Percentiles rank a stretch among this genome's conserved stretches.
These are phyloP conservation scores for Betula pendula DNA, from an alignment of 306 rosid species.

Conservation along the genomic window DNA sequence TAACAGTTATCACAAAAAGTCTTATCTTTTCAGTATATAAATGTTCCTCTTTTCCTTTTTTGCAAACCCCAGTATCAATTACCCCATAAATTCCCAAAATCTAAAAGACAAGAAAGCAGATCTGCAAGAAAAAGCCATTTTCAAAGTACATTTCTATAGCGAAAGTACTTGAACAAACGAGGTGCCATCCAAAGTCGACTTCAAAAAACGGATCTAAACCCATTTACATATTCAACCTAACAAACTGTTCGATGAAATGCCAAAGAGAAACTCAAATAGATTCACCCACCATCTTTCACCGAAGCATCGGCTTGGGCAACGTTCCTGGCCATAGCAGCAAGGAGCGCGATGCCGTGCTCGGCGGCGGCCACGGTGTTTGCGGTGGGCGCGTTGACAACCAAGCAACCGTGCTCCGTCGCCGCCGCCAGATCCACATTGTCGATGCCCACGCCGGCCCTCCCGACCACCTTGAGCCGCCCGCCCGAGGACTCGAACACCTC, in stretches of 20 bases:
- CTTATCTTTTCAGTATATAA: no score
- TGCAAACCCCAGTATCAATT: background rate
- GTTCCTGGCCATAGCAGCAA: slow-evolving; percentile 94
- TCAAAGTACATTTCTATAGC: background rate
- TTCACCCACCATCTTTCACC: slow-evolving; percentile 72
- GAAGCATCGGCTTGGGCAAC: slow-evolving; percentile 97
- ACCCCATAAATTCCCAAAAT: background rate
- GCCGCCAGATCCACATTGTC: slow-evolving; percentile 99
- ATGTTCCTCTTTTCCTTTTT: no score
- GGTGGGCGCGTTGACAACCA: slow-evolving; percentile 96
- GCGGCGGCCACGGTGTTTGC: slow-evolving; percentile 98
- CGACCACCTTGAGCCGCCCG: slow-evolving; percentile 93
- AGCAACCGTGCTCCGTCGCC: slow-evolving; percentile 94
- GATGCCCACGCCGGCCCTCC: slow-evolving; percentile 96
- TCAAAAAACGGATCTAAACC: background rate
- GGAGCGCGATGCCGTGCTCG: slow-evolving; percentile 91
- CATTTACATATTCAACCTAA: background rate
- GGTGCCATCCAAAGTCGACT: background rate
- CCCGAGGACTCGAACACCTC: slow-evolving; percentile 92
- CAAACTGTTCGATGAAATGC: slow-evolving; percentile 29
- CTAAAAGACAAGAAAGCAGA: slow-evolving; percentile 6
- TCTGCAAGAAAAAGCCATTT: background rate
- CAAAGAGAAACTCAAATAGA: background rate
- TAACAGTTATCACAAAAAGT: background rate
- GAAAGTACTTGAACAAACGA: background rate